Base-by-base conservation (phyloP, 2,329 filamentous ascomycete species). In the Cadophora sp. region DNA sequence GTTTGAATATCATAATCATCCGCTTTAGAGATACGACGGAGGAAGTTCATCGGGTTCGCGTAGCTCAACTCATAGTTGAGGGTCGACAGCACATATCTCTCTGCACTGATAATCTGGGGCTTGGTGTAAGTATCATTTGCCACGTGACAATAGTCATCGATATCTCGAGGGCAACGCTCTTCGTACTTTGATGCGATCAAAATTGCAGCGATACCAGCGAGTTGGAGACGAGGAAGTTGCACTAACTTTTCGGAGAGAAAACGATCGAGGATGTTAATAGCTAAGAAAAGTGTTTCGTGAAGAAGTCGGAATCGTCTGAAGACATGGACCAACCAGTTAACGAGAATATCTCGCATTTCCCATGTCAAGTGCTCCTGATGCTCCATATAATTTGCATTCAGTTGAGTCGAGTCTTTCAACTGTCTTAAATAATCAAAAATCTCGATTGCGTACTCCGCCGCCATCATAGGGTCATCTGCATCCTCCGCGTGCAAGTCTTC, bases 121-220 rank as follows among this genome's bases (percentile, higher is more conserved):
- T 41, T 41, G 36, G 36, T 41, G 14, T 7, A 99, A 65, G 95
- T 96, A 80, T 98, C 93, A 76, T 98, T 96, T 76, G 96, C 94
- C 74, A 99, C 94, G 76, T 97, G 93, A 74, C 92, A 92, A 85
- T 98, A 99, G 85, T 97, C 97, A 79, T 92, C 91, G 47, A 99
- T 94, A 74, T 97, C 94, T 56, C 96, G 96, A 11, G 96, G 98
- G 61, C 98, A 87, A 60, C 98, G 94, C 79, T 99, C 96, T 81
- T 99, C 94, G 79, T 98, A 99, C 83, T 99, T 99, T 77, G 94
- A 96, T 14, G 96, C 95, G 76, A 98, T 97, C 83, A 98, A 98
- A 95, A 99, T 97, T 80, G 95, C 96, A 30, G 95, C 97, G 76
- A 98, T 94, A 76, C 95, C 95, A 66, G 98, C 96, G 11, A 99